Base-by-base conservation (phyloP, 1,284 basidiomycete genomes). In the Ceratobasidium theobromae region DNA sequence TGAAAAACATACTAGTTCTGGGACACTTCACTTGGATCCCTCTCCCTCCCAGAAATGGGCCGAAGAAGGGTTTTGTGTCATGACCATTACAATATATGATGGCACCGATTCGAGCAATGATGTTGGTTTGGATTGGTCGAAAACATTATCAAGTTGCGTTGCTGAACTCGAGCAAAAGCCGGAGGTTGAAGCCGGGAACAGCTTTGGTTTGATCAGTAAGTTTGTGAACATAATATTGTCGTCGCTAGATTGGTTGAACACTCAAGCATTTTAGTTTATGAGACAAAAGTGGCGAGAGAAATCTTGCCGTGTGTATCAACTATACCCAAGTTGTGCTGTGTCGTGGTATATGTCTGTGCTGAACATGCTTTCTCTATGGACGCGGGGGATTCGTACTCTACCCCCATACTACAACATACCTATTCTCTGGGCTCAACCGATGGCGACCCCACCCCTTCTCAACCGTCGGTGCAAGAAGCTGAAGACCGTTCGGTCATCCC, bases 31-130 rank as follows among this genome's bases (percentile, higher is more conserved):
- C 38, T 35, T 65, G 14, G 60, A 65, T 21, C 60, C 60, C 25
- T 51, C 40, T 16, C 60, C 60, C 14, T 9, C 41, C 1, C 60
- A 53, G 32, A 65, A 65, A 53, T 65, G 60, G 60, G 60, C 60
- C 18, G 60, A 65, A 25, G 60, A 65, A 28, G 60, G 60, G 18
- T 65, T 65, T 35, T 53, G 38, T 23, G 60, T 65, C 25, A 32
- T 65, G 16, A 35, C 35, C 2, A 33, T 65, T 4, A 14, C 21
- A 14, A 16, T 30, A 21, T 16, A 43, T 3, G 8, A 30, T 9
- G 55, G 8, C 28, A n/a, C 21, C 9, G 21, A 45, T 1, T 16
- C 4, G n/a, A n/a, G n/a, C 27, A 30, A 49, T 1, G 16, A 52
- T 4, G 40, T 43, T 23, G 12, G 27, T 4, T 41, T 18, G 58